phyloP scores from a whole-genome alignment of 83 land plant species.

The Diphasiastrum complanatum region DNA sequence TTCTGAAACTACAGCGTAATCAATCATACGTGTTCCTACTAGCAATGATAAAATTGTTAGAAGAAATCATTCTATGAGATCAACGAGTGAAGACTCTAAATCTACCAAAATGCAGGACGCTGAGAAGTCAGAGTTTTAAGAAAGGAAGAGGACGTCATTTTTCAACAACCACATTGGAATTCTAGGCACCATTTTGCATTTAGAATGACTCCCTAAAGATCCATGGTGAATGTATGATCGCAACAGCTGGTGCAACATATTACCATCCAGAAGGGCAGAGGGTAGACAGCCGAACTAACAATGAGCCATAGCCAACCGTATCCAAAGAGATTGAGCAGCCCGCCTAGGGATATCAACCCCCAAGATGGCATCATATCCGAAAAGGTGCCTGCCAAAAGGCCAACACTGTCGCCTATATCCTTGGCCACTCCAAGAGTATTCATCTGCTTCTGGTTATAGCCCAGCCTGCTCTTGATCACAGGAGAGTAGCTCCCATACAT shows the following conservation, averaged over 20 bases:
- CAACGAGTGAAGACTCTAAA: not conserved
- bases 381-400: slow-evolving; percentile 65
- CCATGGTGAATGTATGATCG: not conserved
- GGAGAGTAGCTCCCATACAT: slow-evolving; percentile 87
- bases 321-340: slow-evolving; percentile 49
- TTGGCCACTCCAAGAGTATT: slow-evolving; percentile 80
- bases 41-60: no score
- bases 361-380: slow-evolving; percentile 69
- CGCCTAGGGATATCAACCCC: slow-evolving; percentile 70
- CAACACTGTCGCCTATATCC: slow-evolving; percentile 87
- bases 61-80: no score
- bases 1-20: no score
- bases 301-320: slow-evolving; percentile 80
- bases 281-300: slow-evolving; percentile 43
- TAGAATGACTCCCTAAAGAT: not conserved
- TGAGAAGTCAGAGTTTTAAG: not conserved
- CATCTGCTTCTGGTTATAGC: slow-evolving; percentile 73
- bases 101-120: not conserved
- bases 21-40: no score
- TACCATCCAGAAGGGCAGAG: slow-evolving; percentile 71
- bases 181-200: not conserved
- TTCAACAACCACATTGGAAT: no score
- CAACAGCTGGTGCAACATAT: not conserved
- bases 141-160: not conserved
- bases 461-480: slow-evolving; percentile 54